A percentile compares a stretch with the other conserved stretches of the same genome.
These are phyloP conservation scores for Aschersonia sp. DNA, from an alignment of 2,329 filamentous ascomycete species.

Conservation along the genomic window DNA sequence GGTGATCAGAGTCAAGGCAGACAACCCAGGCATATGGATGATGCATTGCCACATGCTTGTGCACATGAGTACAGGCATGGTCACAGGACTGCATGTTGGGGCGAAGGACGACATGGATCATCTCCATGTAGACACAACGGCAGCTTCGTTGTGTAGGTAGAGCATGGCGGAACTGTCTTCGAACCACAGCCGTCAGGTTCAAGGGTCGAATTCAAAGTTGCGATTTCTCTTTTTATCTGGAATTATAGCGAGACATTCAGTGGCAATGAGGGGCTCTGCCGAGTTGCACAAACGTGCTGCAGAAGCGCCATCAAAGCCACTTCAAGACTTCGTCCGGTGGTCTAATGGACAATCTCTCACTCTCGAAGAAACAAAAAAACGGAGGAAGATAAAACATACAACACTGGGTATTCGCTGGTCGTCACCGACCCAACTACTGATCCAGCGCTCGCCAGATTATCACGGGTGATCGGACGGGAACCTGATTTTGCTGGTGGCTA, in stretches of 20 bases:
- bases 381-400: not conserved
- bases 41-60: constrained; percentile 16
- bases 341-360: not conserved
- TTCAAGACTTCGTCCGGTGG: too few species aligned
- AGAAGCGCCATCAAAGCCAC: too few species aligned
- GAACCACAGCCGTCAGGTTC: not conserved
- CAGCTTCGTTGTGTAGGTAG: not conserved
- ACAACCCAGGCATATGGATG: constrained; percentile 14
- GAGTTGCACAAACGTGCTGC: too few species aligned
- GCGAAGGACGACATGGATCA: not conserved
- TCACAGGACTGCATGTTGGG: constrained; percentile 11
- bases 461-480: not conserved
- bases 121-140: not conserved
- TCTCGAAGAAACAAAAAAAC: not conserved
- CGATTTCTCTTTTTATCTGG: too few species aligned
- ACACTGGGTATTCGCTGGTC: not conserved
- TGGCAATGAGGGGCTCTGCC: too few species aligned
- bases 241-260: too few species aligned
- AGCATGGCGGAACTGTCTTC: not conserved
- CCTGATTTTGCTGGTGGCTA: not conserved
- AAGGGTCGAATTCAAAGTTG: too few species aligned
- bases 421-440: not conserved
- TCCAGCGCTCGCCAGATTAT: not conserved
- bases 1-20: constrained; percentile 9
- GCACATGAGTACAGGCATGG: constrained; percentile 13